Evolutionary conservation across 495 filamentous ascomycete genomes (phyloP).

Genomic region (Acidiella bohemica): DNA sequence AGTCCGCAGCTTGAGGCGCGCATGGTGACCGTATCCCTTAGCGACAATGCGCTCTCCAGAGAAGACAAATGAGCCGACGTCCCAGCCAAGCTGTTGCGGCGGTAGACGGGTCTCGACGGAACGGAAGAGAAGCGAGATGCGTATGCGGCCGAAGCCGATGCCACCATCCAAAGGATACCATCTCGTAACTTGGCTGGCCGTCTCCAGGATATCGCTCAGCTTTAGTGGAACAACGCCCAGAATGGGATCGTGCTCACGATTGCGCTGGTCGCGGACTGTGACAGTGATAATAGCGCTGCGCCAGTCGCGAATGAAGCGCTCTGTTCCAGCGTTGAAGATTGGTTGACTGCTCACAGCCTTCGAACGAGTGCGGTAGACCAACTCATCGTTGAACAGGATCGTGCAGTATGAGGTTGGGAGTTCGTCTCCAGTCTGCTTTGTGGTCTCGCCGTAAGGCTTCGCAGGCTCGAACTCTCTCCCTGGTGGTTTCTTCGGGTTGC

Average conservation of each 20-base stretch:
- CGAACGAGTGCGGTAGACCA: slow-evolving; percentile 81
- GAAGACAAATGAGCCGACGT: slow-evolving; percentile 90
- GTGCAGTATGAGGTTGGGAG: slow-evolving; percentile 87
- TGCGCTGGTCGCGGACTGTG: slow-evolving; percentile 72
- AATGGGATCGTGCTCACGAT: slow-evolving; percentile 87
- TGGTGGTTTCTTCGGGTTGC: slow-evolving; percentile 43
- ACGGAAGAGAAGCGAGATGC: slow-evolving; percentile 79
- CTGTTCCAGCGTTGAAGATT: slow-evolving; percentile 92
- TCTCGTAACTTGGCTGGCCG: slow-evolving; percentile 61
- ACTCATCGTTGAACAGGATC: slow-evolving; percentile 74
- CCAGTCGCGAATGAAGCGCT: slow-evolving; percentile 93
- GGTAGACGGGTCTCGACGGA: slow-evolving; percentile 74
- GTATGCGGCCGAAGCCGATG: slow-evolving; percentile 72
- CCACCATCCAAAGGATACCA: slow-evolving; percentile 59
- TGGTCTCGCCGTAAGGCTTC: slow-evolving; percentile 69
- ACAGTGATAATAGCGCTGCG: slow-evolving; percentile 72
- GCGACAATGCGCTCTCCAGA: slow-evolving; percentile 49
- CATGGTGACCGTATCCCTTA: slow-evolving; percentile 40
- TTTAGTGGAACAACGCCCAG: slow-evolving; percentile 82
- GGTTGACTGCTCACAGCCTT: slow-evolving; percentile 88
- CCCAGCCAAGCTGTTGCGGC: slow-evolving; percentile 71
- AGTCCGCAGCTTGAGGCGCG: slow-evolving; percentile 65
- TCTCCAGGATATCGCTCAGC: slow-evolving; percentile 73
- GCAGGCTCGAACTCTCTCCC: slow-evolving; percentile 84
- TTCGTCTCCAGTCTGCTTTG: slow-evolving; percentile 62